Base-by-base conservation (phyloP, 768 basidiomycete species). In the Coprinopsis sp. region DNA sequence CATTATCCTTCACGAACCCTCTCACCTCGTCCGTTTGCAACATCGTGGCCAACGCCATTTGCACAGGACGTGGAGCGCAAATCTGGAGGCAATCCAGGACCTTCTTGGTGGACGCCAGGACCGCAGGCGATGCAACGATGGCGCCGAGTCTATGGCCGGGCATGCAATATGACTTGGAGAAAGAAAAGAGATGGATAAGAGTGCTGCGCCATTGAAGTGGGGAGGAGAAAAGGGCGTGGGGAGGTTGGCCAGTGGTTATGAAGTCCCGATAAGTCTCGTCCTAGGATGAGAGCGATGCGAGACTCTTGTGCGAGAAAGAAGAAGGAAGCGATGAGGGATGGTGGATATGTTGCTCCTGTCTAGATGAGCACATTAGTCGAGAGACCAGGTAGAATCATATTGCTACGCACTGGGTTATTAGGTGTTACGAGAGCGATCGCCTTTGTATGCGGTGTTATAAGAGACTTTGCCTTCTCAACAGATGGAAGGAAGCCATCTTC, bases 181-280 rank as follows among this genome's bases (percentile, higher is more conserved):
- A 89, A 19, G 86, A 89, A 60, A 82, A 88, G 22, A 91, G 69
- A 54, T 83, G 81, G 48, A 89, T 72, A 43, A 90, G 53, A 44
- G 72, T 78, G 0, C 61, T 60, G 18, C 84, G 69, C 88, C 88
- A 91, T 18, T 43, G 54, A 37, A 40, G 77, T 63, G 31, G 49
- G 2, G 59, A 33, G 2, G 65, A 62, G 59, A 87, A 87, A 16
- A 86, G 67, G 27, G 53, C 50, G 56, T 87, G 85, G 0, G 85
- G 80, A 2, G 85, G 76, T 16, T 54, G 54, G 4, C 64, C 56
- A 4, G 64, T 56, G n/a, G 66, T 51, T n/a, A 76, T 61, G 56
- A 92, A 91, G 59, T 92, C 89, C 11, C 89, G 76, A 63, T 94
- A 94, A 1, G 91, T 92, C 64, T 91, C 89, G 63, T 94, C 91